Percentiles rank a stretch among this genome's conserved stretches.
These are phyloP conservation scores for Adansonia digitata DNA, from an alignment of 345 rosid genomes.

Conservation along the genomic window DNA sequence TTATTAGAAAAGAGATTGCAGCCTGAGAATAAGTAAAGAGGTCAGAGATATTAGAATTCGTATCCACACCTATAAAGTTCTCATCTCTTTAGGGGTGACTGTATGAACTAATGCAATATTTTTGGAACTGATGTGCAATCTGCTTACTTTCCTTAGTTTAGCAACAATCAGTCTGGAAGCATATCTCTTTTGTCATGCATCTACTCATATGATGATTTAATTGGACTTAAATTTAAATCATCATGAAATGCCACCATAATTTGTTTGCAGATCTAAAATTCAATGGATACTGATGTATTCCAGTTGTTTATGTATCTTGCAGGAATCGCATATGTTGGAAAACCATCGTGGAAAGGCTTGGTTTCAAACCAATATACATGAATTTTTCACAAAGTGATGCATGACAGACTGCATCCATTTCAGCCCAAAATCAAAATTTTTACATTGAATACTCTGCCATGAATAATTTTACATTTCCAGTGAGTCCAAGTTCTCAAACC, in stretches of 20 bases:
- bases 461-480: neutral
- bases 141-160: neutral
- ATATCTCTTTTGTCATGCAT: neutral
- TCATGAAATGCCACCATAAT: neutral
- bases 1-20: neutral
- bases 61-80: no score
- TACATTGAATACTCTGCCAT: neutral
- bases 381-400: neutral
- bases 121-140: no score
- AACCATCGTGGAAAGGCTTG: neutral
- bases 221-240: neutral
- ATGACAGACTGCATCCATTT: neutral
- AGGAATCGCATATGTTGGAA: neutral
- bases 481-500: neutral
- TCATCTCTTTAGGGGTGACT: neutral
- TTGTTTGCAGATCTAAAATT: neutral
- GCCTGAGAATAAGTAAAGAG: no score
- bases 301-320: neutral
- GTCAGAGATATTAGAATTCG: no score
- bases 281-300: neutral
- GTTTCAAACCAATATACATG: neutral
- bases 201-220: neutral
- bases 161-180: neutral
- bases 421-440: neutral
- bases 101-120: no score